Conservation (phyloP, 2,329 filamentous ascomycete genomes). For the Fusarium torreyae region DNA sequence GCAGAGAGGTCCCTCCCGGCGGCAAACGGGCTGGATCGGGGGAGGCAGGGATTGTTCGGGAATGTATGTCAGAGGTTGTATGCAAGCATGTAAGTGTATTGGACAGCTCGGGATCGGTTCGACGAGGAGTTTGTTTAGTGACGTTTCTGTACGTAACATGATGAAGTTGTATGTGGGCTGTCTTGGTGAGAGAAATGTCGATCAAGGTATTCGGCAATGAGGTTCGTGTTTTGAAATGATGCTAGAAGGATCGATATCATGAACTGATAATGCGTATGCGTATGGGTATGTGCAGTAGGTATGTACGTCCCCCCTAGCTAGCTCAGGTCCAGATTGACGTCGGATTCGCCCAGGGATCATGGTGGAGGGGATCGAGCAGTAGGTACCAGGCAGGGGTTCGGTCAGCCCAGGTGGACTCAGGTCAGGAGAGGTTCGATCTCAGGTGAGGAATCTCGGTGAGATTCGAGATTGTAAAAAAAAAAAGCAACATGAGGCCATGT, state of each 20-base stretch:
- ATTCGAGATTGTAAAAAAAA: conserved; percentile 22
- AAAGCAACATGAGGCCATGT: conserved; percentile 41
- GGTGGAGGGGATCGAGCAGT: conserved; percentile 36
- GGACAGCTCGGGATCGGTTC: conserved; percentile 21
- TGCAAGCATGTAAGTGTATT: conserved; percentile 33
- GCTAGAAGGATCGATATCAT: conserved; percentile 30
- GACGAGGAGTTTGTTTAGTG: conserved; percentile 11
- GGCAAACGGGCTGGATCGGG: conserved; percentile 48
- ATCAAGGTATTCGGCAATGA: conserved; percentile 18
- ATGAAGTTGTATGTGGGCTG: conserved; percentile 15
- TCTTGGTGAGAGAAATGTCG: conserved; percentile 12
- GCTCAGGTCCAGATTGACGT: conserved; percentile 25
- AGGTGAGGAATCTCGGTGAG: conserved; percentile 50
- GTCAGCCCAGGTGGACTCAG: conserved; percentile 44
- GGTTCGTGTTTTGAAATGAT: conserved; percentile 7
- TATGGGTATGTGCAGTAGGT: conserved; percentile 5
- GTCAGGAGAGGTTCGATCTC: conserved; percentile 42
- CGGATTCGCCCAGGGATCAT: conserved; percentile 39
- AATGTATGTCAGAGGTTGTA: conserved; percentile 22
- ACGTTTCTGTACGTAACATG: conserved; percentile 31
- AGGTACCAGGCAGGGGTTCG: conserved; percentile 33
- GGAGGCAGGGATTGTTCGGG: conserved; percentile 43
- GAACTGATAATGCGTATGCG: conserved; percentile 31
- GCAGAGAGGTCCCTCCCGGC: conserved; percentile 23
- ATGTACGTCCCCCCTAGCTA: background rate